Evolutionary conservation across 169 alveolate genomes (phyloP).

Genomic region (Plasmodium gaboni): DNA sequence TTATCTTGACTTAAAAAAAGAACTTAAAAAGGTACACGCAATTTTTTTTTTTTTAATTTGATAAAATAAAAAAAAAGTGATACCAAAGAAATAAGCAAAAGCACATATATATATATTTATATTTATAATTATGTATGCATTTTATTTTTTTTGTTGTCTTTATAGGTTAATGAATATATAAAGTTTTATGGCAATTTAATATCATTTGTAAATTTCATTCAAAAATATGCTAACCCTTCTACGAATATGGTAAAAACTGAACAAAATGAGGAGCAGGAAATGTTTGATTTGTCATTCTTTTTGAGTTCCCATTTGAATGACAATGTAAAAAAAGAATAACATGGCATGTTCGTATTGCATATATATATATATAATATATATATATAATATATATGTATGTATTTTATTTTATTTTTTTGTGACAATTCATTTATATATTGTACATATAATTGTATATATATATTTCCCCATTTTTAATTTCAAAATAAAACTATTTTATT

Average conservation of each 20-base stretch:
- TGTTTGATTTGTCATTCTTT: conserved; percentile 59
- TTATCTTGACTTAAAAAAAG: conserved; percentile 58
- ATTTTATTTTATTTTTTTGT: neutral
- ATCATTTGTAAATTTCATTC: conserved; percentile 65
- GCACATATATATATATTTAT: too few relatives aligned
- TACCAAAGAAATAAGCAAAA: neutral
- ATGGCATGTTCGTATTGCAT: neutral
- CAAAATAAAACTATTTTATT: too few relatives aligned
- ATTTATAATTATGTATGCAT: neutral
- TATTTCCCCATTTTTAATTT: too few relatives aligned
- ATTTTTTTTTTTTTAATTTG: too few relatives aligned
- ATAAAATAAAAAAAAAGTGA: neutral
- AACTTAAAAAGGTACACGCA: conserved; percentile 38
- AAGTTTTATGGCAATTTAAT: conserved; percentile 69
- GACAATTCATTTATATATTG: neutral
- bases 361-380: too few relatives aligned
- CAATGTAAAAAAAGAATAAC: conserved; percentile 44
- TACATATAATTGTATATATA: neutral
- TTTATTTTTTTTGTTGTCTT: neutral
- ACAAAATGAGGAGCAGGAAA: conserved; percentile 28
- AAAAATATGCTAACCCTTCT: conserved; percentile 39
- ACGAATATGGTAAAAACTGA: conserved; percentile 47
- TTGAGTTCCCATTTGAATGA: conserved; percentile 34
- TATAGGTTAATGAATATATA: conserved; percentile 60
- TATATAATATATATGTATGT: too few relatives aligned